Evolutionary conservation across 805 yeast species (phyloP), one percentile per base, ranked within the genome.

Genomic region (Yueomyces sinensis): DNA sequence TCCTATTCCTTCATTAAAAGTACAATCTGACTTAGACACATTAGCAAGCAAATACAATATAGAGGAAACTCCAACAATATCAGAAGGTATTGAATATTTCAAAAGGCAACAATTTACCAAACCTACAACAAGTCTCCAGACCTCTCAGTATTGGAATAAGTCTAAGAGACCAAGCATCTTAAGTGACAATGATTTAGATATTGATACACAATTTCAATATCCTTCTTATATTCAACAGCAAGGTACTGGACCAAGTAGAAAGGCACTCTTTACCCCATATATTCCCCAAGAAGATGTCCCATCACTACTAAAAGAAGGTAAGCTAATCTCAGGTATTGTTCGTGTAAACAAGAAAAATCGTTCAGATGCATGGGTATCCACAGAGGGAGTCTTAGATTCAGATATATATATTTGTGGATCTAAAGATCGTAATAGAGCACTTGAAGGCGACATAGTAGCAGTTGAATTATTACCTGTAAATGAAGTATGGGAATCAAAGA

Each of bases 341-440:
- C 72, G 98, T 44, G 98, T 91, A 30, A 91, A 91, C 62, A 87
- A 86, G 59, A 91, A 91, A 59, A 91, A 91, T 56, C 70, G 98
- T 48, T 84, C 95, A 1, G 97, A 91, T 60, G 98, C 98, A 0
- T 91, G 93, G 60, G 97, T 91, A n/a, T 76, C 95, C 5, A 89
- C 97, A 1, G 96, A 87, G 55, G 95, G 95, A 1, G 70, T 87
- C 23, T 68, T 91, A 42, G 98, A 91, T 58, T 94, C 98, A 0
- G 98, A 91, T 58, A 84, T 91, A 41, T 91, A 86, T 52, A 91
- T 91, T 44, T 91, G 97, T 63, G 98, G 98, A 9, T 87, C 97
- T 9, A 91, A 91, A 56, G 98, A 91, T 59, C 81, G 98, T 56
- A 91, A 91, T 59, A 76, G 98, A 55, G 97, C 98, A 2, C 64